Conservation (phyloP, 2,329 filamentous ascomycete species). For the Passalora sequoiae region DNA sequence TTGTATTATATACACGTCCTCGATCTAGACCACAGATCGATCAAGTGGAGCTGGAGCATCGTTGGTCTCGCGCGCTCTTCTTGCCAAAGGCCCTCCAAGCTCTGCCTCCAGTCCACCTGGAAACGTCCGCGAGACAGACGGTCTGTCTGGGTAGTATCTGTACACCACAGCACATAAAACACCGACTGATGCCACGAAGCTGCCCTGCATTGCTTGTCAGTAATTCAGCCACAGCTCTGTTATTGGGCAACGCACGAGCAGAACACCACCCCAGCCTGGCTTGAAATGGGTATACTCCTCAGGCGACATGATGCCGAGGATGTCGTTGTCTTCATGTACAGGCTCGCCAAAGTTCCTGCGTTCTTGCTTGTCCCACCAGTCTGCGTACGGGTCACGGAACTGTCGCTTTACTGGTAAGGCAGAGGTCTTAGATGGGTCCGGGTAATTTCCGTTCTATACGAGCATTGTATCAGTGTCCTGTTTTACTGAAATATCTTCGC, state of each 20-base stretch:
- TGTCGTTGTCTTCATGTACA: slow-evolving; percentile 92
- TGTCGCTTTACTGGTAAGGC: slow-evolving; percentile 69
- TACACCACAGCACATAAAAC: slow-evolving; percentile 38
- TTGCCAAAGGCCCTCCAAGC: slow-evolving; percentile 43
- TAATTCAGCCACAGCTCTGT: background rate
- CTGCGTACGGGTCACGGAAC: slow-evolving; percentile 84
- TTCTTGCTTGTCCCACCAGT: slow-evolving; percentile 98
- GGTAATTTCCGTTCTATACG: slow-evolving; percentile 74
- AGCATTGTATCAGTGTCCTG: too few species aligned
- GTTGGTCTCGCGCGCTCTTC: slow-evolving; percentile 27
- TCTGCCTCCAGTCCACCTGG: slow-evolving; percentile 45
- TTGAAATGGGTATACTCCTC: slow-evolving; percentile 84
- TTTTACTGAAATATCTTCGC: too few species aligned
- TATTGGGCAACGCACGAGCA: slow-evolving; percentile 28
- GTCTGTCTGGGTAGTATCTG: slow-evolving; percentile 43
- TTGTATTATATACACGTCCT: too few species aligned
- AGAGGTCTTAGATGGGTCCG: slow-evolving; percentile 59
- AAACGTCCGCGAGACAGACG: slow-evolving; percentile 43
- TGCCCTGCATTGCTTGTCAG: slow-evolving; percentile 28
- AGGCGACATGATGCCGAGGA: slow-evolving; percentile 81
- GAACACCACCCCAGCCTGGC: slow-evolving; percentile 64
- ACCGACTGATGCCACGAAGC: slow-evolving; percentile 40
- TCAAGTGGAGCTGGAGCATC: slow-evolving; percentile 20
- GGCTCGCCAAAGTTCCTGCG: slow-evolving; percentile 95
- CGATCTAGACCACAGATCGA: slow-evolving; percentile 15